These are phyloP conservation scores for Chalciporus sphaerocephalus DNA, from an alignment of 768 basidiomycete genomes.

Conservation along the genomic window DNA sequence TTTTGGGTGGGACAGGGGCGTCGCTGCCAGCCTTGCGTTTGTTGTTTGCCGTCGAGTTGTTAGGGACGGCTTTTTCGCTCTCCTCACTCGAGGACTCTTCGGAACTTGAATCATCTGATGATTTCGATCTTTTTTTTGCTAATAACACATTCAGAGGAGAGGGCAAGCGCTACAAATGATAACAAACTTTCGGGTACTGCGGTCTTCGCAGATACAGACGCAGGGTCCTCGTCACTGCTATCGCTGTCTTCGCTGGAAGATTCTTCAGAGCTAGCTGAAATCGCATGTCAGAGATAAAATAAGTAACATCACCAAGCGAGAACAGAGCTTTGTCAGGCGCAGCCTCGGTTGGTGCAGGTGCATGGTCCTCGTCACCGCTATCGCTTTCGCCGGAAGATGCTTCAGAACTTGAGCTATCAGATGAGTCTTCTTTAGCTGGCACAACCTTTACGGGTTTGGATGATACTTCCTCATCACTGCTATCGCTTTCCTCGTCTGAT, in stretches of 20 bases:
- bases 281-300: not conserved
- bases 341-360: constrained; percentile 39
- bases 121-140: not conserved
- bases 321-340: constrained; percentile 31
- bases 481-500: constrained; percentile 5
- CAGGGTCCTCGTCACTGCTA: constrained; percentile 3
- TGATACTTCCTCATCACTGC: not conserved
- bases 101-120: not conserved
- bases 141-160: not conserved
- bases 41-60: constrained; percentile 28
- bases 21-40: constrained; percentile 82
- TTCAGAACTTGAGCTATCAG: not conserved
- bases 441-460: no score
- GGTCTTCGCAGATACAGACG: constrained; percentile 40
- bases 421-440: no score
- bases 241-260: constrained; percentile 11
- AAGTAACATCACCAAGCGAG: not conserved
- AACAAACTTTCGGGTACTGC: constrained; percentile 38
- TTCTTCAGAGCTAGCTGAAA: constrained; percentile 5
- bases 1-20: constrained; percentile 63
- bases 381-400: no score
- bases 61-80: not conserved
- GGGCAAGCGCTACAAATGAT: not conserved
- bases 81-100: not conserved
- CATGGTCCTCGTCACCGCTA: not conserved